Evolutionary conservation across 1,284 basidiomycete species (phyloP).

Genomic region (Leccinum ponderosum): DNA sequence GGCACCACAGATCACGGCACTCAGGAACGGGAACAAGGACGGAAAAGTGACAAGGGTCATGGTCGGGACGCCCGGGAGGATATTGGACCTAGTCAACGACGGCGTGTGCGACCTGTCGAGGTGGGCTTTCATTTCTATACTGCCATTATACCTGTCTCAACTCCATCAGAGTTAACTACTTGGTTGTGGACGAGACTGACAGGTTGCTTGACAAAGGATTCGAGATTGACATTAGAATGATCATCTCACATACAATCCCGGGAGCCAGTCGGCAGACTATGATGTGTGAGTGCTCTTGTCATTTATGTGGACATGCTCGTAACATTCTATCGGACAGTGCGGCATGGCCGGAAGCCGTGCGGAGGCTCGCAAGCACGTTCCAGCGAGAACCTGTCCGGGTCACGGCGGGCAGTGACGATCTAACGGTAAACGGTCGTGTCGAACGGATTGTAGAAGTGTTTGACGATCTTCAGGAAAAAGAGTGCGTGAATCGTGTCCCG

Average conservation of each 20-base stretch:
- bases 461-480: too few relatives aligned
- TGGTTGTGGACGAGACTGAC: constrained; percentile 97
- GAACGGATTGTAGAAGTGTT: too few relatives aligned
- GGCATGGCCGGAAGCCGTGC: too few relatives aligned
- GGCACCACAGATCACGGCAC: constrained; percentile 71
- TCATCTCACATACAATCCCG: constrained; percentile 80
- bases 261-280: constrained; percentile 77
- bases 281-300: constrained; percentile 73
- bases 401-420: too few relatives aligned
- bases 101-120: constrained; percentile 81
- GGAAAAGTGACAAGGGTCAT: constrained; percentile 48
- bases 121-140: constrained; percentile 42
- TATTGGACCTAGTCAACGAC: constrained; percentile 87
- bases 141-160: background rate
- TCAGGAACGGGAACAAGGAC: constrained; percentile 50
- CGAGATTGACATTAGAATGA: constrained; percentile 95
- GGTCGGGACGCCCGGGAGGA: constrained; percentile 94
- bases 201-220: constrained; percentile 99
- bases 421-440: too few relatives aligned
- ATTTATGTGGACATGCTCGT: background rate
- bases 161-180: constrained; percentile 71
- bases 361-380: too few relatives aligned
- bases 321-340: too few relatives aligned
- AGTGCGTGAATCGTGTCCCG: background rate
- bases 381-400: too few relatives aligned